Conservation (phyloP, 176 grass and related monocot species). For the Cocos nucifera region DNA sequence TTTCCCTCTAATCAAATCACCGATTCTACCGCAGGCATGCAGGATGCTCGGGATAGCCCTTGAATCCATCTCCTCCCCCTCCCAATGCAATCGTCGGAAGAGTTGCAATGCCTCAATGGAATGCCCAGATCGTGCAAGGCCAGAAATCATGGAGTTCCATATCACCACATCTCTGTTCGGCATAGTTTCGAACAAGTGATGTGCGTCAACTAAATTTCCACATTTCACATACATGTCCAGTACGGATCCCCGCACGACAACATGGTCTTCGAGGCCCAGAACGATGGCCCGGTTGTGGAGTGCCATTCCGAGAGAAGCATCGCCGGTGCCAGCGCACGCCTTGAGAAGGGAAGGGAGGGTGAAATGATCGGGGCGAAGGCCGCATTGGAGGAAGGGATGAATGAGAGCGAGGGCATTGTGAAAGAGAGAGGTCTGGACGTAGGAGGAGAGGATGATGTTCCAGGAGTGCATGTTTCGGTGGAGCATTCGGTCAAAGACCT, state of each 20-base stretch:
- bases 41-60: conserved; percentile 30
- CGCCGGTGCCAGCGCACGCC: conserved; percentile 17
- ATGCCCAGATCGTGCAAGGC: conserved; percentile 29
- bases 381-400: conserved; percentile 15
- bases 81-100: conserved; percentile 32
- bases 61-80: conserved; percentile 23
- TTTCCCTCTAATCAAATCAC: conserved; percentile 45
- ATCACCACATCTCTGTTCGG: conserved; percentile 25
- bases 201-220: conserved; percentile 24
- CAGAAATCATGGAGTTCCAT: conserved; percentile 46
- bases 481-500: conserved; percentile 32
- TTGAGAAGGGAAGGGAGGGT: conserved; percentile 36
- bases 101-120: conserved; percentile 6
- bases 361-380: conserved; percentile 33
- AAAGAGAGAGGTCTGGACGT: conserved; percentile 8
- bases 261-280: conserved; percentile 20
- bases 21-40: conserved; percentile 35
- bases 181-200: conserved; percentile 31
- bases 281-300: conserved; percentile 27
- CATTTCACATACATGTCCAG: conserved; percentile 35
- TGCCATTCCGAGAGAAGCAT: conserved; percentile 13
- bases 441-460: conserved; percentile 43
- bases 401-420: conserved; percentile 14
- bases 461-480: conserved; percentile 35
- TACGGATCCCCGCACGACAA: conserved; percentile 26